Conservation (phyloP, 176 grass and related monocot species). For the Musa schizocarpa region DNA sequence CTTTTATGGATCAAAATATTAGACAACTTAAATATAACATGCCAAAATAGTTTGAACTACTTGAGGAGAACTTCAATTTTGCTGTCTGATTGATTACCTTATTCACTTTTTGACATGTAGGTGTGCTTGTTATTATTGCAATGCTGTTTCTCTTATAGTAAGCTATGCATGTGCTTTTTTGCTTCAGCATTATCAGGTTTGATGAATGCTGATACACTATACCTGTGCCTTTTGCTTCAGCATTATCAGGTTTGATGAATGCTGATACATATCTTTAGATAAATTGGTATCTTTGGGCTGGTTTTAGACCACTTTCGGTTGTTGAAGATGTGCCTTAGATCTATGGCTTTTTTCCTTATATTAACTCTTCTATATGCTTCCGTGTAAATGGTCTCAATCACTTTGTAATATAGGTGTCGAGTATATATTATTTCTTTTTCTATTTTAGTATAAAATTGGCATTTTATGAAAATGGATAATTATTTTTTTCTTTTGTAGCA, state of each 20-base stretch:
- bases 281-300: not conserved
- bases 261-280: no score
- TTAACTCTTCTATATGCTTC: not conserved
- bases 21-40: no score
- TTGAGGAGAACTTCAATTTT: no score
- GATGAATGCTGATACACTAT: no score
- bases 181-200: no score
- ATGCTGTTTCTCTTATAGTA: not conserved
- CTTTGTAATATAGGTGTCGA: not conserved
- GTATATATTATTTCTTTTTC: not conserved
- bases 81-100: no score
- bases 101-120: not conserved
- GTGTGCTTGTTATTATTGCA: not conserved
- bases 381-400: not conserved
- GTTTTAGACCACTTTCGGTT: not conserved
- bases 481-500: not conserved
- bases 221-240: no score
- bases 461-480: not conserved
- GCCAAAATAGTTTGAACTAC: no score
- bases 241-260: no score
- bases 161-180: no score
- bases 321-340: not conserved
- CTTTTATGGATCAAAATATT: no score
- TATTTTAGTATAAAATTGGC: not conserved
- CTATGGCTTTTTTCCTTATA: not conserved